These are phyloP conservation scores for Polygonum aviculare DNA, from an alignment of 148 eudicot genomes.

Conservation along the genomic window DNA sequence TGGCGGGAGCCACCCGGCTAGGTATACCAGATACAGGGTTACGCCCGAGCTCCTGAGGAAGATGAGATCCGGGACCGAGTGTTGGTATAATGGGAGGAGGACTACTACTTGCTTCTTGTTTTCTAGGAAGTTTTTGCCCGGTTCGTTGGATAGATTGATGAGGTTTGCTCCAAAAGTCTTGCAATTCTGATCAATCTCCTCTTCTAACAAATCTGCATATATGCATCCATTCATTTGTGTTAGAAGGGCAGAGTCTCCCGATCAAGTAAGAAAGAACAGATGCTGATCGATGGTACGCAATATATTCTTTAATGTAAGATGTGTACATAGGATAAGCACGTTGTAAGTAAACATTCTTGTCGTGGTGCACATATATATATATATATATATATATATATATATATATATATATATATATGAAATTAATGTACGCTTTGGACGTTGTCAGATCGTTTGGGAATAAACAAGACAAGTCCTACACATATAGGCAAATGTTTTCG, in stretches of 20 bases:
- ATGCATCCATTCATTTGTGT: background rate
- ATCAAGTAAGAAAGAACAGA: background rate
- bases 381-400: too few species aligned
- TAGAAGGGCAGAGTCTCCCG: background rate
- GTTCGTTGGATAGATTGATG: slow-evolving; percentile 21
- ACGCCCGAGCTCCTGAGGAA: slow-evolving; percentile 19
- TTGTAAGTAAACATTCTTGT: background rate
- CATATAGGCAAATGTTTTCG: too few species aligned
- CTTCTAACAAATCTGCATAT: background rate
- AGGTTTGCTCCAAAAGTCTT: slow-evolving; percentile 19
- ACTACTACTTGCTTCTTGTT: slow-evolving; percentile 28
- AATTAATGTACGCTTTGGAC: too few species aligned
- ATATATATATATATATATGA: too few species aligned
- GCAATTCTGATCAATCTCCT: slow-evolving; percentile 9
- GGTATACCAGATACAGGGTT: slow-evolving; percentile 18
- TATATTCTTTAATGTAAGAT: background rate
- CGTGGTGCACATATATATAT: too few species aligned
- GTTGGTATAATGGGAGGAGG: slow-evolving; percentile 27
- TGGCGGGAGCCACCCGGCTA: slow-evolving; percentile 33
- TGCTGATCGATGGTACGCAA: background rate
- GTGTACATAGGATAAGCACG: background rate
- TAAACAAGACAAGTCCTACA: too few species aligned
- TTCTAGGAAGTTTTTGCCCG: slow-evolving; percentile 36
- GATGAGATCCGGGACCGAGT: slow-evolving; percentile 21
- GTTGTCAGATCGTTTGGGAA: too few species aligned